Evolutionary conservation across 441 rosid genomes (phyloP).

Genomic region (Mallotus japonicus): DNA sequence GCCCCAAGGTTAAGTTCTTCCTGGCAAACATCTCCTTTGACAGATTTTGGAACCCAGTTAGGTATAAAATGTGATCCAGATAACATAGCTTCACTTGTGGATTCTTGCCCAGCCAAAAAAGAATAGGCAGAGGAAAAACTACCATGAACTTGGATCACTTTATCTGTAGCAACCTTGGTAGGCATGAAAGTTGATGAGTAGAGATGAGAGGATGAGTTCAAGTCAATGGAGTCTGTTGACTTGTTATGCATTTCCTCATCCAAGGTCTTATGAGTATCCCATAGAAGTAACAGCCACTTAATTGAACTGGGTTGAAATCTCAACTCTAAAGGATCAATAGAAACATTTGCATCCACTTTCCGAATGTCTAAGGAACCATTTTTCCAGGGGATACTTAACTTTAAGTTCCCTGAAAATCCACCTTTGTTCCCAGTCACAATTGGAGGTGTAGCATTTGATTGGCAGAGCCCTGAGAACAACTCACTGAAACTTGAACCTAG

Average conservation of each 20-base stretch:
- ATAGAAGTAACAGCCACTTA: constrained; percentile 62
- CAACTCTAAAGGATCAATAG: constrained; percentile 76
- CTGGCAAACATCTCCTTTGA: constrained; percentile 30
- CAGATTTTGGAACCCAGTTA: constrained; percentile 81
- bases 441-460: constrained; percentile 44
- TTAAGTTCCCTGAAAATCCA: constrained; percentile 86
- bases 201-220: constrained; percentile 41
- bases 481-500: constrained; percentile 33
- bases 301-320: constrained; percentile 67
- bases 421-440: constrained; percentile 64
- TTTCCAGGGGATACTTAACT: constrained; percentile 92
- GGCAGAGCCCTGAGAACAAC: constrained; percentile 22
- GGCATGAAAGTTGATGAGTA: constrained; percentile 36
- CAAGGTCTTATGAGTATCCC: constrained; percentile 51
- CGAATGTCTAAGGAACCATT: constrained; percentile 90
- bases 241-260: constrained; percentile 33
- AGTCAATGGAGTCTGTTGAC: constrained; percentile 45
- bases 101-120: constrained; percentile 45
- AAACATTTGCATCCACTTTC: constrained; percentile 82
- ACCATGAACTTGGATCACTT: constrained; percentile 23
- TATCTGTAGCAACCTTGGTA: constrained; percentile 25
- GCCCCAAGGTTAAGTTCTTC: constrained; percentile 78
- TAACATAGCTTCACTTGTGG: constrained; percentile 43
- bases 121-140: constrained; percentile 36
- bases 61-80: constrained; percentile 66